Conservation (phyloP, 2,329 filamentous ascomycete species). For the Epichloe coenophiala region DNA sequence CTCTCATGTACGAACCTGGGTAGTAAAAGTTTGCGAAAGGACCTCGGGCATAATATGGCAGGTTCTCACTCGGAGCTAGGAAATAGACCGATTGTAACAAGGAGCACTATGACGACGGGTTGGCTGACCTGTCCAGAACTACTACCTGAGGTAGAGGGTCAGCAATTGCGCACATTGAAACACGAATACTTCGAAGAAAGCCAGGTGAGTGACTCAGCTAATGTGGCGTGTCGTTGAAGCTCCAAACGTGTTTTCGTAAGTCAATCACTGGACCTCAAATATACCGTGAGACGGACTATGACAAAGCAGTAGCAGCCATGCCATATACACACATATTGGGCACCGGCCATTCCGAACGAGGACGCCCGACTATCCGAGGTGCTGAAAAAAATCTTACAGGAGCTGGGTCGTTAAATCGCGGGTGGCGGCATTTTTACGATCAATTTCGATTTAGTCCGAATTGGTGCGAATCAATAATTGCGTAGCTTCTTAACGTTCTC, state of each 20-base stretch:
- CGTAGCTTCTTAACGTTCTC: constrained; percentile 5
- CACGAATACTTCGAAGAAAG: neutral
- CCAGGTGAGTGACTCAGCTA: constrained; percentile 4
- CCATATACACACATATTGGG: neutral
- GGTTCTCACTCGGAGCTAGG: too few relatives aligned
- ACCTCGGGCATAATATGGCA: too few relatives aligned
- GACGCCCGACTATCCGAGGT: constrained; percentile 3
- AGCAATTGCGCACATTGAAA: neutral
- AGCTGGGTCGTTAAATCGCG: constrained; percentile 14
- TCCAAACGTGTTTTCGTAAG: neutral
- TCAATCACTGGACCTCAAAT: neutral
- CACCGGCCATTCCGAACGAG: neutral
- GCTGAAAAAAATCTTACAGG: constrained; percentile 19
- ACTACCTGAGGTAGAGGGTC: neutral
- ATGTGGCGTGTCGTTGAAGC: neutral
- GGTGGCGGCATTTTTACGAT: constrained; percentile 20
- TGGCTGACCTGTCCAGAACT: too few relatives aligned
- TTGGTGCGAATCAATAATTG: constrained; percentile 4
- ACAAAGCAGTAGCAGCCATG: neutral
- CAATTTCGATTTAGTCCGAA: constrained; percentile 15
- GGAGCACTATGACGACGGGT: too few relatives aligned
- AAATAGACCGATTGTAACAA: too few relatives aligned
- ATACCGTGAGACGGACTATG: neutral
- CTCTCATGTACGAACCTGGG: neutral
- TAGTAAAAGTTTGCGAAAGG: too few relatives aligned